A percentile compares a stretch with the other conserved stretches of the same genome.
These are phyloP conservation scores for Citrus maxima DNA, from an alignment of 345 rosid genomes.

Conservation along the genomic window DNA sequence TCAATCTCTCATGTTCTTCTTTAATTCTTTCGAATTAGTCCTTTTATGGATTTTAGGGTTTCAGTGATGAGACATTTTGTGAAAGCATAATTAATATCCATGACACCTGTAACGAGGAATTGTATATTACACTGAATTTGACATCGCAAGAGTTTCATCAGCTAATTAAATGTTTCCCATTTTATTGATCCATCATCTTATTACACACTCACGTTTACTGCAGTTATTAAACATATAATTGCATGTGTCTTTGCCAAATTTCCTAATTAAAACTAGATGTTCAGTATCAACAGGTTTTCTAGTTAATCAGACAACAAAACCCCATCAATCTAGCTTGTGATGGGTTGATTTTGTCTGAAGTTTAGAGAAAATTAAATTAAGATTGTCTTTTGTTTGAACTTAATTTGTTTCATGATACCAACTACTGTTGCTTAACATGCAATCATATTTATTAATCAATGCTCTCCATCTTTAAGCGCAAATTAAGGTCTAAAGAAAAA, in stretches of 20 bases:
- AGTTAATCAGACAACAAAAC: background rate
- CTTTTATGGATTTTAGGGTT: constrained; percentile 20
- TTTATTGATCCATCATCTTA: constrained; percentile 1
- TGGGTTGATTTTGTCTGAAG: too few species aligned
- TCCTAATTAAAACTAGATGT: background rate
- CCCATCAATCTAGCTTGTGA: too few species aligned
- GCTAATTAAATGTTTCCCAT: background rate
- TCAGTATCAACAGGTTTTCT: background rate
- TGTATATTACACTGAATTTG: constrained; percentile 3
- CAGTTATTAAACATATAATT: background rate
- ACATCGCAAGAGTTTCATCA: constrained; percentile 24
- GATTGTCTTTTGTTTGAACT: background rate
- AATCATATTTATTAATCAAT: background rate
- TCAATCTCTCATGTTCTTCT: constrained; percentile 4
- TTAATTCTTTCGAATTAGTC: background rate
- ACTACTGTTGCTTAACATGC: background rate
- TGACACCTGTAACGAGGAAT: constrained; percentile 17
- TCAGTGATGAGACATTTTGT: background rate
- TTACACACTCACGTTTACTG: background rate
- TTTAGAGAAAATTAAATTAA: too few species aligned
- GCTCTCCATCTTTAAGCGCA: background rate
- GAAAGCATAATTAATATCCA: background rate
- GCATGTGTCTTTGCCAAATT: constrained; percentile 2
- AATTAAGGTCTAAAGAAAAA: background rate
- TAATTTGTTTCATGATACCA: background rate